A percentile compares a stretch with the other conserved stretches of the same genome.
phyloP scores from a whole-genome alignment of 164 flowering plant genomes.

The Vitis rotundifolia region DNA sequence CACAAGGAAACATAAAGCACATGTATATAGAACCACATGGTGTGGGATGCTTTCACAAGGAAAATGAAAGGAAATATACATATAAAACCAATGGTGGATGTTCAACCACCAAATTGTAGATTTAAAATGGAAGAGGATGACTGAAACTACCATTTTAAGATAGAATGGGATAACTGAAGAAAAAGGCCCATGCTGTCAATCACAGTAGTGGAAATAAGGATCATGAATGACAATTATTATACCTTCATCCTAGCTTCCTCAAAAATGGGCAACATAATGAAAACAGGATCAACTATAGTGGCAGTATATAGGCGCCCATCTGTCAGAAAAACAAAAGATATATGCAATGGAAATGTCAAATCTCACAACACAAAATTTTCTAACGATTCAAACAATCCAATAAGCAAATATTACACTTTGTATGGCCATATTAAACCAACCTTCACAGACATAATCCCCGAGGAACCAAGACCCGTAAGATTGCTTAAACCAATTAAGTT shows the following conservation, averaged over 20 bases:
- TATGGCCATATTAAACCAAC: constrained; percentile 23
- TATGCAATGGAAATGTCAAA: neutral
- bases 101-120: too few relatives aligned
- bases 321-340: constrained; percentile 12
- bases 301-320: constrained; percentile 85
- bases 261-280: constrained; percentile 82
- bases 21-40: too few relatives aligned
- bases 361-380: too few relatives aligned
- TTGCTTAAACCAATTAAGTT: constrained; percentile 89
- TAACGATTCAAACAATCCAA: neutral
- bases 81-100: too few relatives aligned
- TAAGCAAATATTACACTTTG: neutral
- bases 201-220: neutral
- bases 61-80: too few relatives aligned
- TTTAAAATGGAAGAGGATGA: too few relatives aligned
- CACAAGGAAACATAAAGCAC: too few relatives aligned
- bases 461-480: constrained; percentile 85
- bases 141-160: too few relatives aligned
- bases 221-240: constrained; percentile 6
- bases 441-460: constrained; percentile 89
- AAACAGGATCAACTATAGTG: constrained; percentile 94
- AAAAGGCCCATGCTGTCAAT: too few relatives aligned
- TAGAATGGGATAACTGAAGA: too few relatives aligned
- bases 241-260: constrained; percentile 99
- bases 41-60: too few relatives aligned